Conservation (phyloP, 2,329 filamentous ascomycete genomes). For the Akanthomyces lecanii region DNA sequence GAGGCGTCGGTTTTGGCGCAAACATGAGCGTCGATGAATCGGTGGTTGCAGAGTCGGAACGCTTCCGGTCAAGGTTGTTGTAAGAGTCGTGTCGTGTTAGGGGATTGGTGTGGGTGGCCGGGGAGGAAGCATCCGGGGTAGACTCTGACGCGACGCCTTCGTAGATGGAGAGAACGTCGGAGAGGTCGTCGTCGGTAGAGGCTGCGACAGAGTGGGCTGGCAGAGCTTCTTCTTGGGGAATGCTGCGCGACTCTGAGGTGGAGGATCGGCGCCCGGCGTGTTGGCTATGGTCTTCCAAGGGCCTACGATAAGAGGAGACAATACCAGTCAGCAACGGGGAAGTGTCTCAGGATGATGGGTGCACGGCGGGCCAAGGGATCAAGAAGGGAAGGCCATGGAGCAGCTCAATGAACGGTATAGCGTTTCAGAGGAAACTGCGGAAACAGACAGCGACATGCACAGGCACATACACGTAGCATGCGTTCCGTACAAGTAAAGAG, state of each 20-base stretch:
- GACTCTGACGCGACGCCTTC: conserved; percentile 32
- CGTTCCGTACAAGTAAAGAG: background rate
- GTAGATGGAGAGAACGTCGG: conserved; percentile 41
- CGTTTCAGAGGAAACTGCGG: background rate
- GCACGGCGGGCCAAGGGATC: background rate
- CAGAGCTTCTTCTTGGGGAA: conserved; percentile 27
- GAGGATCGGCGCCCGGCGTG: conserved; percentile 17
- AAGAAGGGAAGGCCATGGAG: background rate
- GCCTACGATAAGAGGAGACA: conserved; percentile 23
- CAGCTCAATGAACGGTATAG: background rate
- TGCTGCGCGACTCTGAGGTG: conserved; percentile 33
- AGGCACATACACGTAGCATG: background rate
- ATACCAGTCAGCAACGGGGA: conserved; percentile 27
- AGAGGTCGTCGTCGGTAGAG: conserved; percentile 28
- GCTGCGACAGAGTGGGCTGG: background rate
- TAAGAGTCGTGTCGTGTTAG: conserved; percentile 22
- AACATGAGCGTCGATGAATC: conserved; percentile 37
- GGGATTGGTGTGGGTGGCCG: conserved; percentile 22
- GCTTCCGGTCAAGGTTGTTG: conserved; percentile 32
- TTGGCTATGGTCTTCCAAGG: conserved; percentile 16
- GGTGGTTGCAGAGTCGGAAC: conserved; percentile 19
- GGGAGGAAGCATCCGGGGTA: conserved; percentile 24
- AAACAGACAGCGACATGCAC: background rate
- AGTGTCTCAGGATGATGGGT: background rate
- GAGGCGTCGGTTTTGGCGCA: conserved; percentile 47